Percentiles rank a stretch among this genome's conserved stretches.
phyloP scores from a whole-genome alignment of 495 filamentous ascomycete genomes.

The Glutinoglossum americanum region DNA sequence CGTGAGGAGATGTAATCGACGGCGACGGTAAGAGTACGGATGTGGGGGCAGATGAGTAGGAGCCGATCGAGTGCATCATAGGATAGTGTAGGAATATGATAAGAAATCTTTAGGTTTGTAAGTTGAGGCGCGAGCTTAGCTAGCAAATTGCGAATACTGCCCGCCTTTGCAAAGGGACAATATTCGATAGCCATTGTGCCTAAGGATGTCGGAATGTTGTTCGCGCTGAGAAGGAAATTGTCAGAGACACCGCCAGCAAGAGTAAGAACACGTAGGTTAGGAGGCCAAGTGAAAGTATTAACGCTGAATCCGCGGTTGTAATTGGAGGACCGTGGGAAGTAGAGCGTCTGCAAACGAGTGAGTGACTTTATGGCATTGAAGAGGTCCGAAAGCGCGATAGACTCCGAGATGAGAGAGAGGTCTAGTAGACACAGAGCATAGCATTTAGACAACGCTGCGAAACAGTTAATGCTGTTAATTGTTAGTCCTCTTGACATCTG shows the following conservation, averaged over 20 bases:
- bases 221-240: constrained; percentile 19
- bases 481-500: not conserved
- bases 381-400: constrained; percentile 27
- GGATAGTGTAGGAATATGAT: constrained; percentile 13
- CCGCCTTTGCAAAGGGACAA: constrained; percentile 13
- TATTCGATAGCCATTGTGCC: constrained; percentile 17
- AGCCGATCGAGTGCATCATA: constrained; percentile 17
- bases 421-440: constrained; percentile 30
- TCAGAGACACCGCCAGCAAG: constrained; percentile 24
- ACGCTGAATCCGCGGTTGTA: constrained; percentile 10
- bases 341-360: constrained; percentile 24
- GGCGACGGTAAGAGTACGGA: constrained; percentile 16
- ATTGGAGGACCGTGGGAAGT: constrained; percentile 32
- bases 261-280: constrained; percentile 20
- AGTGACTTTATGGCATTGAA: constrained; percentile 31
- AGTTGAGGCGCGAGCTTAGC: constrained; percentile 12
- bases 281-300: constrained; percentile 22
- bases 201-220: constrained; percentile 15
- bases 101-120: constrained; percentile 12
- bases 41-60: constrained; percentile 14
- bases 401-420: constrained; percentile 34
- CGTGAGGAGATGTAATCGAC: constrained; percentile 19
- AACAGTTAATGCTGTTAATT: constrained; percentile 28
- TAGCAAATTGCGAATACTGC: constrained; percentile 8
- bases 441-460: constrained; percentile 43